phyloP scores from a whole-genome alignment of 2,329 filamentous ascomycete species.

The Rasamsonia emersonii region DNA sequence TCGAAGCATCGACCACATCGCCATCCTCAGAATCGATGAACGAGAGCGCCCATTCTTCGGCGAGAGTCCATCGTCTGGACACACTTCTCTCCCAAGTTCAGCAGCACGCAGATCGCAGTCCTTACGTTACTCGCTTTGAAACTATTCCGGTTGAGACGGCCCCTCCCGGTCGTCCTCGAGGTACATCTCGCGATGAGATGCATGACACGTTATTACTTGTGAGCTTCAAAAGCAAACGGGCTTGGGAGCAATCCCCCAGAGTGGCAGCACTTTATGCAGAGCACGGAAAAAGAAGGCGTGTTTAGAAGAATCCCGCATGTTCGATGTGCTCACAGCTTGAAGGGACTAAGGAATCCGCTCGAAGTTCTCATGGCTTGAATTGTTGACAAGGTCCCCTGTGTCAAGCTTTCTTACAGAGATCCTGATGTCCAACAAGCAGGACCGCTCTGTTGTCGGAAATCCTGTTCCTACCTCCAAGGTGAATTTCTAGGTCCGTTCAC shows the following conservation, averaged over 20 bases:
- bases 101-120: slow-evolving; percentile 16
- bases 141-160: slow-evolving; percentile 18
- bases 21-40: slow-evolving; percentile 9
- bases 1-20: slow-evolving; percentile 11
- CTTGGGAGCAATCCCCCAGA: slow-evolving; percentile 17
- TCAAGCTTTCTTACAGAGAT: too few species aligned
- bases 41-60: slow-evolving; percentile 3
- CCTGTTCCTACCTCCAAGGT: too few species aligned
- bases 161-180: slow-evolving; percentile 9
- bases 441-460: too few species aligned
- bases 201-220: slow-evolving; percentile 19
- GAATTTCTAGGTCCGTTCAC: too few species aligned
- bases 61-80: slow-evolving; percentile 14
- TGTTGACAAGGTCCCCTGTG: neutral
- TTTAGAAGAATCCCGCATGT: slow-evolving; percentile 20
- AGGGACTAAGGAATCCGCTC: slow-evolving; percentile 17
- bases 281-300: slow-evolving; percentile 15
- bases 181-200: slow-evolving; percentile 13
- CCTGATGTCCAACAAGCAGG: too few species aligned
- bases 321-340: slow-evolving; percentile 19
- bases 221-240: slow-evolving; percentile 17
- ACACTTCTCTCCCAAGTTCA: slow-evolving; percentile 15
- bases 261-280: slow-evolving; percentile 20
- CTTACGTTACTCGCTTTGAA: slow-evolving; percentile 17
- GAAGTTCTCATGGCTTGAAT: slow-evolving; percentile 13